These are phyloP conservation scores for Vitis amurensis DNA, from an alignment of 164 flowering plant species.

Conservation along the genomic window DNA sequence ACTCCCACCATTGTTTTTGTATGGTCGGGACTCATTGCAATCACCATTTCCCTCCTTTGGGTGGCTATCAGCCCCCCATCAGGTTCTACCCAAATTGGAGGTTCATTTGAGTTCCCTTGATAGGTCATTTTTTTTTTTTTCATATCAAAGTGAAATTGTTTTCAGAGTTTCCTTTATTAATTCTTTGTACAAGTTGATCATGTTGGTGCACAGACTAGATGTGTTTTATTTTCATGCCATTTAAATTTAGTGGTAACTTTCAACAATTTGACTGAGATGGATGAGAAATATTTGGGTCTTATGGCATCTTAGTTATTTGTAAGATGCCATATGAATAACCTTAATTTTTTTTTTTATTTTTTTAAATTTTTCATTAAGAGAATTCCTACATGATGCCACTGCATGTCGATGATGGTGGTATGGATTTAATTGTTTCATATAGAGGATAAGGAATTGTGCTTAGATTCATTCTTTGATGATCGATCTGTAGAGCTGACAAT, in stretches of 20 bases:
- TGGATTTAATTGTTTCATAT: too few species aligned
- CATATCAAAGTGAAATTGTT: conserved; percentile 1
- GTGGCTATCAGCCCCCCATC: conserved; percentile 58
- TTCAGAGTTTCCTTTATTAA: conserved; percentile 15
- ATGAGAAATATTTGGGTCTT: too few species aligned
- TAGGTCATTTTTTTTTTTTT: conserved; percentile 5
- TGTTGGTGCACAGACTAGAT: conserved; percentile 6
- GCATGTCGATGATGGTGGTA: too few species aligned
- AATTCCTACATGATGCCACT: too few species aligned
- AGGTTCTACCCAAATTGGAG: conserved; percentile 38
- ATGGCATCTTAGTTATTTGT: too few species aligned
- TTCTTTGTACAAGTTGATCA: conserved; percentile 1
- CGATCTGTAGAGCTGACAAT: too few species aligned
- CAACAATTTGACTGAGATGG: conserved; percentile 3
- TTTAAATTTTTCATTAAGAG: too few species aligned
- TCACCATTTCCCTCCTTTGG: conserved; percentile 67
- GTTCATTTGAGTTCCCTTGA: conserved; percentile 57
- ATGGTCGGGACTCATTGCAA: conserved; percentile 71
- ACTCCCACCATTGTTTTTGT: conserved; percentile 69
- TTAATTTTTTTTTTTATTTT: too few species aligned
- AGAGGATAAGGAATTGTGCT: too few species aligned
- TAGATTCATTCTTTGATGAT: too few species aligned
- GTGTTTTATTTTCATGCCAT: conserved; percentile 2
- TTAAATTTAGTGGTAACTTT: not conserved
- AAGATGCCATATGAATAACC: too few species aligned